Evolutionary conservation across 2,329 filamentous ascomycete genomes (phyloP).

Genomic region (Colletotrichum limetticola): DNA sequence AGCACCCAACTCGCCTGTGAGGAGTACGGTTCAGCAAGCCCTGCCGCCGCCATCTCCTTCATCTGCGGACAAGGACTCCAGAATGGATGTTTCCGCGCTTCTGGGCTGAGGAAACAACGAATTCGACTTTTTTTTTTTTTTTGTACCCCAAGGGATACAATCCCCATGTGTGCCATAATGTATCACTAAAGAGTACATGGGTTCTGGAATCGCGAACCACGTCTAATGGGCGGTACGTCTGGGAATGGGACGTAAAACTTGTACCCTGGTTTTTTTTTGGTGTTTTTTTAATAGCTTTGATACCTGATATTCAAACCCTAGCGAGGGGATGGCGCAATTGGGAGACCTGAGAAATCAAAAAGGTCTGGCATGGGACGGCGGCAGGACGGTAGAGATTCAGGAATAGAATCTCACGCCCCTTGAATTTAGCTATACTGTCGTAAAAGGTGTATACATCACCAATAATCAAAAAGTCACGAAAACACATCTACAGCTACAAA

Average conservation of each 20-base stretch:
- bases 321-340: conserved; percentile 30
- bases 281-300: not conserved
- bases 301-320: conserved; percentile 2
- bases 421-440: not conserved
- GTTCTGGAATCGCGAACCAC: not conserved
- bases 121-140: not conserved
- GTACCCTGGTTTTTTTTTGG: not conserved
- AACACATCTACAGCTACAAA: not conserved
- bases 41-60: conserved; percentile 32
- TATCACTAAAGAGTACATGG: not conserved
- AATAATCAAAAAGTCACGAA: not conserved
- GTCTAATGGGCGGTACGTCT: not conserved
- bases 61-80: conserved; percentile 35
- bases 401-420: not conserved
- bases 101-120: conserved; percentile 3
- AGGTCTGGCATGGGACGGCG: conserved; percentile 19
- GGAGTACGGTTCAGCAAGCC: conserved; percentile 4
- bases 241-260: not conserved
- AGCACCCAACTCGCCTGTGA: conserved; percentile 47
- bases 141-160: not conserved
- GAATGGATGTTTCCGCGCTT: conserved; percentile 30
- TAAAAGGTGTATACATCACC: not conserved
- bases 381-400: not conserved
- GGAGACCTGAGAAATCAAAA: conserved; percentile 18
- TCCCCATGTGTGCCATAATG: not conserved